These are phyloP conservation scores for Fusarium longipes DNA, from an alignment of 2,329 filamentous ascomycete species.

Conservation along the genomic window DNA sequence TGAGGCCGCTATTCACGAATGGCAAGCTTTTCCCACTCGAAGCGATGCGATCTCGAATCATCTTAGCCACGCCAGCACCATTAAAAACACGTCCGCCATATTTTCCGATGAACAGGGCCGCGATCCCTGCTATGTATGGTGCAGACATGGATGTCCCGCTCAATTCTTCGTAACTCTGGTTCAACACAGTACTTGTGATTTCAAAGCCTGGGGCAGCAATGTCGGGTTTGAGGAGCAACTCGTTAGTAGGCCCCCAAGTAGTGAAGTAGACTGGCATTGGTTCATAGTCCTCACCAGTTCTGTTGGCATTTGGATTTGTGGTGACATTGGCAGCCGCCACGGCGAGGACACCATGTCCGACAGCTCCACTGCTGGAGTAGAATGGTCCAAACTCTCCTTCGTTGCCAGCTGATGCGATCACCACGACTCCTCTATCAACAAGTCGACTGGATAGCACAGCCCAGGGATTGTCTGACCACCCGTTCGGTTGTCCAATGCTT, in stretches of 20 bases:
- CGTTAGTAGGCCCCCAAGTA: constrained; percentile 64
- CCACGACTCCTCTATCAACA: constrained; percentile 59
- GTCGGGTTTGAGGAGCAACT: constrained; percentile 63
- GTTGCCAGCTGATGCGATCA: constrained; percentile 64
- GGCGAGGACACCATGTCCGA: constrained; percentile 50
- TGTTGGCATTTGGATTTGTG: constrained; percentile 54
- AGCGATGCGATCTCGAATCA: constrained; percentile 51
- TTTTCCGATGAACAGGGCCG: constrained; percentile 58
- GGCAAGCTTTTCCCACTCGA: constrained; percentile 50
- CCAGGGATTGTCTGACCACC: constrained; percentile 57
- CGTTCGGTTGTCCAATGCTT: constrained; percentile 54
- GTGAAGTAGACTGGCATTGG: constrained; percentile 59
- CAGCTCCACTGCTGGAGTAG: constrained; percentile 52
- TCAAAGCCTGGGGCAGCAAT: constrained; percentile 61
- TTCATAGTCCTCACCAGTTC: constrained; percentile 40
- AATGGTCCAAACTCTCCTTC: constrained; percentile 62
- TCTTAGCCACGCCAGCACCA: constrained; percentile 51
- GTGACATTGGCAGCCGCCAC: constrained; percentile 56
- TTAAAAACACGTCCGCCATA: constrained; percentile 55
- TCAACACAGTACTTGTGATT: constrained; percentile 62
- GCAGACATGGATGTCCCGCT: constrained; percentile 68
- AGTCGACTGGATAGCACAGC: constrained; percentile 55
- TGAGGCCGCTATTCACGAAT: constrained; percentile 44
- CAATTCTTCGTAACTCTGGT: constrained; percentile 57
- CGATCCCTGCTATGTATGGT: constrained; percentile 64